phyloP scores from a whole-genome alignment of 2,329 filamentous ascomycete genomes.

The Fusarium fujikuroi region DNA sequence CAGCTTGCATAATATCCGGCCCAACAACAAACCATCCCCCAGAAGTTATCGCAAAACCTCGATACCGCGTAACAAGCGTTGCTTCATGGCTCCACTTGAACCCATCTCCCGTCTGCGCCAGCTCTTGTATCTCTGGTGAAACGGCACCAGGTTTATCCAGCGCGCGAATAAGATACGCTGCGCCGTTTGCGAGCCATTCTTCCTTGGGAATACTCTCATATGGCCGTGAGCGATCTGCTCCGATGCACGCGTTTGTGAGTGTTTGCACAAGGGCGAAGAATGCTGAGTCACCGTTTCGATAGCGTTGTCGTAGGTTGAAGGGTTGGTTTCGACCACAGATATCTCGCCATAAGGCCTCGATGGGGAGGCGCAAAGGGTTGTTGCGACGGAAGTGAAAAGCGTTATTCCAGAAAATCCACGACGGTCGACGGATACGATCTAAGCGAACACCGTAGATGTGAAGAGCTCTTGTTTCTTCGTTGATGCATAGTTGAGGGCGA shows the following conservation, averaged over 20 bases:
- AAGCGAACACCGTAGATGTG: constrained; percentile 46
- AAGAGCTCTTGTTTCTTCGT: constrained; percentile 37
- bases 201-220: constrained; percentile 40
- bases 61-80: constrained; percentile 49
- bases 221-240: constrained; percentile 42
- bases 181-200: constrained; percentile 48
- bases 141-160: constrained; percentile 18
- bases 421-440: constrained; percentile 41
- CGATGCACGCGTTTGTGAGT: constrained; percentile 48
- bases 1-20: constrained; percentile 45
- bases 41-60: constrained; percentile 48
- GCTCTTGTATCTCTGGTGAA: constrained; percentile 37
- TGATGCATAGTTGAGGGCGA: constrained; percentile 43
- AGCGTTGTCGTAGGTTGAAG: constrained; percentile 43
- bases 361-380: constrained; percentile 27
- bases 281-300: constrained; percentile 43
- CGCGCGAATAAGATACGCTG: constrained; percentile 47
- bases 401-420: constrained; percentile 47
- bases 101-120: constrained; percentile 45
- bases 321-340: constrained; percentile 38
- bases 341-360: constrained; percentile 46
- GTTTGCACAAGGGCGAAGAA: constrained; percentile 51
- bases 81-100: constrained; percentile 52
- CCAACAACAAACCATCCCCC: constrained; percentile 49
- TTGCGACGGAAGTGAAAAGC: constrained; percentile 46